Percentiles rank a stretch among this genome's conserved stretches.
Evolutionary conservation across 495 filamentous ascomycete genomes (phyloP).

Genomic region (Penicillium waksmanii): DNA sequence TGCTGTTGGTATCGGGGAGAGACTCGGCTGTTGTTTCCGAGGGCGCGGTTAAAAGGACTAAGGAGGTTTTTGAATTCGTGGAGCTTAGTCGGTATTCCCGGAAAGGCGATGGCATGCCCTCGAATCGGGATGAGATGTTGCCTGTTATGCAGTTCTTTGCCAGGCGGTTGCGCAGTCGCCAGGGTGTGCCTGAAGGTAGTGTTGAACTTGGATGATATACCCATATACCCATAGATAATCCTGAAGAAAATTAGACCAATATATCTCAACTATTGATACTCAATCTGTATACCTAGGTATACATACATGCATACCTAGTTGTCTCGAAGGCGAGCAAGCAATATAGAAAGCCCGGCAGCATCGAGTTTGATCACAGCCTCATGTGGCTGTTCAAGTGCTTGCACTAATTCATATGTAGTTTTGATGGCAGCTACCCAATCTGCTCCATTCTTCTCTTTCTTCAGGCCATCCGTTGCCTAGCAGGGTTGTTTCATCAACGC

Average conservation of each 20-base stretch:
- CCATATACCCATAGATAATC: slow-evolving; percentile 4
- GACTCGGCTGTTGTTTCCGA: slow-evolving; percentile 64
- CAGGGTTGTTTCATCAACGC: background rate
- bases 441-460: too few species aligned
- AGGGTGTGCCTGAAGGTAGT: slow-evolving; percentile 63
- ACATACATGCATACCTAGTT: too few species aligned
- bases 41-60: slow-evolving; percentile 62
- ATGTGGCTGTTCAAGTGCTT: too few species aligned
- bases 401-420: too few species aligned
- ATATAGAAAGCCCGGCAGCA: too few species aligned
- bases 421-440: too few species aligned
- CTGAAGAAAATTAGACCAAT: background rate
- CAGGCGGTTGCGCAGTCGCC: slow-evolving; percentile 67
- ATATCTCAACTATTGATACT: background rate
- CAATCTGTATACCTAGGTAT: too few species aligned
- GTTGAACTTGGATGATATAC: slow-evolving; percentile 52
- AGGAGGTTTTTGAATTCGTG: slow-evolving; percentile 70
- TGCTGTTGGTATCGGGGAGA: slow-evolving; percentile 71
- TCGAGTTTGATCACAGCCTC: too few species aligned
- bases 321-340: too few species aligned
- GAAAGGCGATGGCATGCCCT: slow-evolving; percentile 80
- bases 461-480: background rate
- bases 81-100: slow-evolving; percentile 76
- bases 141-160: slow-evolving; percentile 95
- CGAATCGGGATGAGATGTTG: slow-evolving; percentile 81